Conservation (phyloP, 2,329 filamentous ascomycete genomes). For the Bipolaris oryzae region DNA sequence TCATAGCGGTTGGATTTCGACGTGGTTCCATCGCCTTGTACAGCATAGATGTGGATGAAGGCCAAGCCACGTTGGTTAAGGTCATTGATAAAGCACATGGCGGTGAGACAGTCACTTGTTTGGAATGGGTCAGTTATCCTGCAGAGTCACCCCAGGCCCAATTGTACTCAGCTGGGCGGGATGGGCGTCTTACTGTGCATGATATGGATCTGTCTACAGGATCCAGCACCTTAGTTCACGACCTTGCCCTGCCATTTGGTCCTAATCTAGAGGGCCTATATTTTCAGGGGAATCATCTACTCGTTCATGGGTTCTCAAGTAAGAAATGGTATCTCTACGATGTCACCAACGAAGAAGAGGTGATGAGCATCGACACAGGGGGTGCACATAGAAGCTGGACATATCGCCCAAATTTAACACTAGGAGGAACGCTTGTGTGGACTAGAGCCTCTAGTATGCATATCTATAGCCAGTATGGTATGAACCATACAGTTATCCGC, state of each 20-base stretch:
- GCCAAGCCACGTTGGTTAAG: slow-evolving; percentile 16
- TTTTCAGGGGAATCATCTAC: slow-evolving; percentile 61
- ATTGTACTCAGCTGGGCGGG: slow-evolving; percentile 75
- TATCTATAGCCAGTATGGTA: slow-evolving; percentile 46
- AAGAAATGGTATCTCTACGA: slow-evolving; percentile 84
- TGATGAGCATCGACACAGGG: slow-evolving; percentile 78
- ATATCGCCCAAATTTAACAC: slow-evolving; percentile 48
- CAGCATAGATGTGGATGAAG: slow-evolving; percentile 21
- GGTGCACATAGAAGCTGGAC: slow-evolving; percentile 82
- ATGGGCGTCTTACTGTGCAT: slow-evolving; percentile 76
- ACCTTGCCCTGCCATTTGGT: slow-evolving; percentile 71
- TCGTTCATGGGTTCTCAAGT: slow-evolving; percentile 81
- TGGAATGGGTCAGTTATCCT: slow-evolving; percentile 50
- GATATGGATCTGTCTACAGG: slow-evolving; percentile 34
- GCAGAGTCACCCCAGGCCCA: slow-evolving; percentile 51
- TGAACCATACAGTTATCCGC: slow-evolving; percentile 61
- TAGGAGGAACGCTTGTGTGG: slow-evolving; percentile 69
- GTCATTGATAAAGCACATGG: slow-evolving; percentile 51
- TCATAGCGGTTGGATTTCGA: slow-evolving; percentile 62
- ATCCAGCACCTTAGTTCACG: slow-evolving; percentile 62
- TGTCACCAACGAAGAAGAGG: slow-evolving; percentile 70
- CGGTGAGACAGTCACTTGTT: slow-evolving; percentile 71
- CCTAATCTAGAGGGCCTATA: slow-evolving; percentile 77
- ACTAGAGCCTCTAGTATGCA: slow-evolving; percentile 69
- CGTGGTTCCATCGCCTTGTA: slow-evolving; percentile 61